phyloP scores from a whole-genome alignment of 345 rosid genomes.

The Mercurialis annua region DNA sequence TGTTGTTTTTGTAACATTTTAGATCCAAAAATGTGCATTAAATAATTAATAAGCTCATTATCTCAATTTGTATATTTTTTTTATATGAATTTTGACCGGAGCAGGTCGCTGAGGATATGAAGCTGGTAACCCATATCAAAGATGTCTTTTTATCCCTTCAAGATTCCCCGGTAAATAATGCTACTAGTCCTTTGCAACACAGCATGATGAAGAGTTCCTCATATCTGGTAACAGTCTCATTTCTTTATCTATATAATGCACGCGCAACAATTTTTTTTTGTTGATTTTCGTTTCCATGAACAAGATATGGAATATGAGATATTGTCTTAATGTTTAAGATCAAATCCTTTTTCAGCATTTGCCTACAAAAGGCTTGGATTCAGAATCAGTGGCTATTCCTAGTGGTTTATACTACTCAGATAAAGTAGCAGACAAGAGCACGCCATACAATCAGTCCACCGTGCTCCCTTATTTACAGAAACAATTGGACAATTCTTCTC shows the following conservation, averaged over 20 bases:
- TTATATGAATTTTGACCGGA: constrained; percentile 40
- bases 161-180: constrained; percentile 47
- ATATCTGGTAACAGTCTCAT: constrained; percentile 45
- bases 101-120: constrained; percentile 70
- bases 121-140: constrained; percentile 57
- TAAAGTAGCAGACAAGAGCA: constrained; percentile 35
- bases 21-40: no score
- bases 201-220: constrained; percentile 40
- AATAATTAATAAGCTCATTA: background rate
- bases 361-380: constrained; percentile 37
- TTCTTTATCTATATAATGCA: background rate
- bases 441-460: constrained; percentile 30
- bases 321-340: constrained; percentile 20
- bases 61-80: no score
- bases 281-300: no score
- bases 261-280: background rate
- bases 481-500: constrained; percentile 27
- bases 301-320: constrained; percentile 11
- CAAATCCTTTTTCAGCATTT: constrained; percentile 40
- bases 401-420: constrained; percentile 35
- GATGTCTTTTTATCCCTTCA: constrained; percentile 55
- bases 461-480: constrained; percentile 28
- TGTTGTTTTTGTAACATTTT: background rate
- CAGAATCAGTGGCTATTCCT: constrained; percentile 36
- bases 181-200: constrained; percentile 36